Base-by-base conservation (phyloP, 1,139 yeast genomes). In the Candida albicans region DNA sequence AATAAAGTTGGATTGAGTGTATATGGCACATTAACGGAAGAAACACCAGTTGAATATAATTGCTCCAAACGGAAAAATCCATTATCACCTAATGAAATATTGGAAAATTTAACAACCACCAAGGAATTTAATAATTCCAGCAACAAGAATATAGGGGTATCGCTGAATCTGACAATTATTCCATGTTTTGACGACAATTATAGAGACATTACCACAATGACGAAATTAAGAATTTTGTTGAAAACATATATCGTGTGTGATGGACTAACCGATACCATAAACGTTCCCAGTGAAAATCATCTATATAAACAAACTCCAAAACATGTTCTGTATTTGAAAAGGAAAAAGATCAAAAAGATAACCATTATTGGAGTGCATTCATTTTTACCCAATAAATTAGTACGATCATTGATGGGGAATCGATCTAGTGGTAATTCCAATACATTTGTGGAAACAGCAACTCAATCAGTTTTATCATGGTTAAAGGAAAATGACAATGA, bases 371-470 rank as follows among this genome's bases (percentile, higher is more conserved):
- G 77, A 1, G 65, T 77, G 4, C 84, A 79, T 58, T 76, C 78
- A 11, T 79, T 77, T 54, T 63, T 76, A 31, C 84, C 84, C 1
- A 68, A 70, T 26, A 79, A 78, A 48, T 62, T 79, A 57, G 80
- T 75, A 11, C 64, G 67, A 51, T 55, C 72, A 46, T 56, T 75
- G 35, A 65, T 77, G 22, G 81, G 80, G 0, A 77, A 72, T 41
- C 53, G 70, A 8, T 76, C 81, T 0, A 12, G n/a, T 12, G 81
- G 81, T 0, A 68, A 61, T 33, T 65, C 82, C 1, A 53, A 59
- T 8, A 52, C 54, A 22, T 62, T 73, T 50, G 67, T 66, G 1
- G 59, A 61, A 13, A 58, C 58, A 30, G 75, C 80, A 0, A 56
- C 68, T 1, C 57, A 57, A 27, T 71, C 75, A 1, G 53, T 79